Evolutionary conservation across 495 filamentous ascomycete genomes (phyloP), one percentile per base, ranked within the genome.

Genomic region (Penicillium canariense): DNA sequence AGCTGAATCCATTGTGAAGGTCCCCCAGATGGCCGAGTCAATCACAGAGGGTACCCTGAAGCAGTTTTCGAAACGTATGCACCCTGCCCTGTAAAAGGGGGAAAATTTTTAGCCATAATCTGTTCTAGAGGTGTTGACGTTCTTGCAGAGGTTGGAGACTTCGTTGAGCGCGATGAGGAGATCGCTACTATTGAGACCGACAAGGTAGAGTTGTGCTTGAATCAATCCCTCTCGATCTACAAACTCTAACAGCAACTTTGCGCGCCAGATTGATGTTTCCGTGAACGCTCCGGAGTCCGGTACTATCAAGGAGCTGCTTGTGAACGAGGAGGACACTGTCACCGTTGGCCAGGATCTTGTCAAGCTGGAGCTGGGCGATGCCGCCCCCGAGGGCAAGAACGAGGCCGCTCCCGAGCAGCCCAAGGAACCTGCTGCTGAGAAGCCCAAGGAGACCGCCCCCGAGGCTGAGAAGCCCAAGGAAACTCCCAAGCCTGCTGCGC

Each of bases 151-250:
- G 78, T 96, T 68, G 94, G 94, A 51, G 95, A 99, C 75, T 94
- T 82, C 62, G 91, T 99, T 14, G 89, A 94, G 76, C 86, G 87
- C 65, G 95, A 97, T 65, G 95, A 99, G 72, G 95, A 97, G 70
- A 94, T 99, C 67, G 95, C 94, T 26, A 96, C 95, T 30, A 99
- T 99, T 67, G 94, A 99, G 74, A 99, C 94, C n/a, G 95, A 99
- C 80, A 99, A 99, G 88, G 92, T 91, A 79, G 56, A 40, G 71
- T 47, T 10, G 31, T 28, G 9, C 31, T 12, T 7, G 15, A 30
- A 47, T 8, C 7, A n/a, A 18, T 20, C 25, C 22, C 4, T 11
- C 46, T 22, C 20, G 25, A 34, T 55, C 39, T 30, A 18, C 42
- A 17, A 25, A 50, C 7, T 48, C 51, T 56, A 28, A 59, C 43